Evolutionary conservation across 2,329 filamentous ascomycete genomes (phyloP), one percentile per base, ranked within the genome.

Genomic region (Alternaria gaisen): DNA sequence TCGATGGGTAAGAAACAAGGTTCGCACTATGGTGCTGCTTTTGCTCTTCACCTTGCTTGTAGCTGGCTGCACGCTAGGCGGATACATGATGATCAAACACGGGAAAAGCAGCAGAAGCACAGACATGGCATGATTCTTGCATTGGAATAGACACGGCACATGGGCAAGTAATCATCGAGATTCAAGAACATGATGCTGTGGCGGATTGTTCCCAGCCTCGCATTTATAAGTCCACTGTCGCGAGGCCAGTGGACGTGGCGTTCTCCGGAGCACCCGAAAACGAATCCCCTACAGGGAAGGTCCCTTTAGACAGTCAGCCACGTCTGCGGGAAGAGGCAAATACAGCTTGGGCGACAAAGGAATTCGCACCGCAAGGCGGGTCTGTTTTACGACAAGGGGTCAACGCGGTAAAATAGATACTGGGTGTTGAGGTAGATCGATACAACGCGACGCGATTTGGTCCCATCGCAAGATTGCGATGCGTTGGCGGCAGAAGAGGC

Each of bases 1-100:
- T 32, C 64, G 61, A 47, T 72, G 68, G 70, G 63, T 43, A 48
- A 67, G 62, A 53, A 70, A 70, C 48, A 70, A 65, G 51, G 44
- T 58, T 42, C 64, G 65, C 34, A 50, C 72, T 30, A 58, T 71
- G 24, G 58, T 55, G 7, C 52, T 69, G 22, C 32, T 71, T 42
- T 54, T 76, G 6, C 52, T 76, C 8, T 53, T 72, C 30, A 55
- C 63, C 16, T 54, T 75, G 20, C 61, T 74, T 20, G 60, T 65
- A 30, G 61, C 63, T 10, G 72, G 66, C 14, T 69, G 69, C 51
- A 46, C 56, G 16, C 52, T 72, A 9, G 71, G 66, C 26, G 66
- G 66, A 7, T 69, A 67, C 40, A 48, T 70, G 11, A 67, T 67
- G 3, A 56, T 70, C 18, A 64, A 57, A 28, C 66, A 70, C 47